phyloP scores from a whole-genome alignment of 371 early-diverging fungal genomes.

The Circinella umbellata region DNA sequence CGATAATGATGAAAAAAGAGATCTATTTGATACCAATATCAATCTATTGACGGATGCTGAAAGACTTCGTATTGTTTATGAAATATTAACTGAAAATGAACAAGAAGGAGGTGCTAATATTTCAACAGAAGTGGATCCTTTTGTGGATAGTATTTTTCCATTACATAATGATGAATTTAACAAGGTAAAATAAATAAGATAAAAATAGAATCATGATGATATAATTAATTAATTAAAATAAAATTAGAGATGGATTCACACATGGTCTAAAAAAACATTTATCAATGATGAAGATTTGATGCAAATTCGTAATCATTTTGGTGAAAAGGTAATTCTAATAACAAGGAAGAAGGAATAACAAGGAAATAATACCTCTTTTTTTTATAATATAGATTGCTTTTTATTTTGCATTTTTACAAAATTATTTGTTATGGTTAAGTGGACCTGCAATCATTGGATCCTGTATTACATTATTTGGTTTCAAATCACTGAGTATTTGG shows the following conservation, averaged over 20 bases:
- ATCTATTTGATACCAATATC: background rate
- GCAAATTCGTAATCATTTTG: constrained; percentile 79
- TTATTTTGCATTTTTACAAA: constrained; percentile 92
- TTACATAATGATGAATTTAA: constrained; percentile 81
- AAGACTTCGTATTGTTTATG: constrained; percentile 75
- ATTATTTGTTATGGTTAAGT: constrained; percentile 77
- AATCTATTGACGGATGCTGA: constrained; percentile 65
- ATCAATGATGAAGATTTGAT: constrained; percentile 71
- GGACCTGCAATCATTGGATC: constrained; percentile 71
- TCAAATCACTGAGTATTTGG: constrained; percentile 59
- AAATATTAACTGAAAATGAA: constrained; percentile 68
- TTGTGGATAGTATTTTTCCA: constrained; percentile 74
- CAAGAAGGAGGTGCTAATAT: constrained; percentile 78
- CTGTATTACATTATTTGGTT: constrained; percentile 58
- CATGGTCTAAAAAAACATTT: constrained; percentile 81
- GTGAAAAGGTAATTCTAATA: constrained; percentile 68
- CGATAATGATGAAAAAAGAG: constrained; percentile 25
- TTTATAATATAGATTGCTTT: constrained; percentile 76
- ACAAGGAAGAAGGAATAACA: too few relatives aligned
- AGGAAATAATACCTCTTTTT: too few relatives aligned
- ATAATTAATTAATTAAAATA: background rate
- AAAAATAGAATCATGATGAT: too few relatives aligned
- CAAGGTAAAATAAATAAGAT: constrained; percentile 46
- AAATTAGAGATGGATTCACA: constrained; percentile 70
- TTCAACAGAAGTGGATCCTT: constrained; percentile 56